Evolutionary conservation across 257 asterid genomes (phyloP).

Genomic region (Capsicum chinense): DNA sequence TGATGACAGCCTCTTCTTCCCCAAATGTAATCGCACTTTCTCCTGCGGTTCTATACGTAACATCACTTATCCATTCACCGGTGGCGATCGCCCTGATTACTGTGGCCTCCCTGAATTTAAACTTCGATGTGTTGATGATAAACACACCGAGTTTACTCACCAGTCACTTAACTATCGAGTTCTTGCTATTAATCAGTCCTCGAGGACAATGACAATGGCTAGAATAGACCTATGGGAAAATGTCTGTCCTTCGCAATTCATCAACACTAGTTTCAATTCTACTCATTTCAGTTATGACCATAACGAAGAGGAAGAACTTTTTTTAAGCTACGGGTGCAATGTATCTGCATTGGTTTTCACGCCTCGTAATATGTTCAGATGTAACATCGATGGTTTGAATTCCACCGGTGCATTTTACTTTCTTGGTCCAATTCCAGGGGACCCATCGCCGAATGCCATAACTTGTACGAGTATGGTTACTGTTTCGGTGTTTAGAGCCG

Average conservation of each 20-base stretch:
- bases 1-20: slow-evolving; percentile 35
- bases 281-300: background rate
- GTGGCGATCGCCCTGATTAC: slow-evolving; percentile 61
- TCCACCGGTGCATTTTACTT: slow-evolving; percentile 47
- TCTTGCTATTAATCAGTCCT: slow-evolving; percentile 44
- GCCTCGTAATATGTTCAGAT: slow-evolving; percentile 51
- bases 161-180: slow-evolving; percentile 52
- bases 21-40: slow-evolving; percentile 55
- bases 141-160: slow-evolving; percentile 46
- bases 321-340: slow-evolving; percentile 60
- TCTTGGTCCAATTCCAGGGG: slow-evolving; percentile 55
- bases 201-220: slow-evolving; percentile 43
- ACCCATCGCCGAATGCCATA: slow-evolving; percentile 45
- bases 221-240: slow-evolving; percentile 53
- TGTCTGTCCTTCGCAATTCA: slow-evolving; percentile 50
- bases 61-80: slow-evolving; percentile 62
- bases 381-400: slow-evolving; percentile 33
- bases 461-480: slow-evolving; percentile 42
- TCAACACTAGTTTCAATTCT: background rate
- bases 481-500: slow-evolving; percentile 44
- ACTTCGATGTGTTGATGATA: slow-evolving; percentile 50
- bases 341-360: slow-evolving; percentile 23
- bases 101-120: slow-evolving; percentile 63
- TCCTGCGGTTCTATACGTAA: slow-evolving; percentile 51
- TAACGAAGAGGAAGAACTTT: slow-evolving; percentile 40